Base-by-base conservation (phyloP, 2,329 filamentous ascomycete genomes). In the Aaosphaeria arxii region DNA sequence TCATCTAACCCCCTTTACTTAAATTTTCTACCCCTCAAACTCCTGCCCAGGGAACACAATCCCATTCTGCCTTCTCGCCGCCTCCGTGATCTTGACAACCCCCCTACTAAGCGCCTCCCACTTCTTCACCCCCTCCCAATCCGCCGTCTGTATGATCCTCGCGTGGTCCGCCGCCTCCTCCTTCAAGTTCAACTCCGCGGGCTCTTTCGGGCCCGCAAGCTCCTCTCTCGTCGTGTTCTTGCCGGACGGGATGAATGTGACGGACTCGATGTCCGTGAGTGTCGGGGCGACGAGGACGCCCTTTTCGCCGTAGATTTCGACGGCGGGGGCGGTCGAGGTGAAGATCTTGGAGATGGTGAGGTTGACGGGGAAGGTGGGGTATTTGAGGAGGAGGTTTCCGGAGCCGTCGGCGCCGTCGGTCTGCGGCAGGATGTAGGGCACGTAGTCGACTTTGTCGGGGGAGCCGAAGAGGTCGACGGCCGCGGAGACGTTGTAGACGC, bases 131-230 rank as follows among this genome's bases (percentile, higher is more conserved):
- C 67, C 72, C 46, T 61, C 58, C 30, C 43, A 53, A 56, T 78
- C 75, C 50, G 57, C 58, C 46, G 69, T 58, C 9, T 66, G 55
- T 33, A 78, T 66, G 30, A 76, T 73, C 45, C 72, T 59, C 44
- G 72, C 75, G 61, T 73, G 74, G 55, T 75, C 74, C 30, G 57
- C 61, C 32, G 75, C 75, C 61, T 78, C 76, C 52, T 76, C 75
- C 51, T 71, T 66, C 62, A 78, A 59, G 52, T 77, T 77, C 35
- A 76, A 55, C 50, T 70, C 41, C 11, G 17, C 11, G 3, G 9
- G 9, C 17, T n/a, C 67, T 47, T 69, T 69, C 45, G 63, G 53
- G 3, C 66, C 66, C 2, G 66, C 71, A 38, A 77, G 54, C 52
- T 74, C 69, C 48, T 60, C 62, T 57, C 77, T 77, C 7, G 57